phyloP scores from a whole-genome alignment of 768 basidiomycete species.

The Piloderma croceum region DNA sequence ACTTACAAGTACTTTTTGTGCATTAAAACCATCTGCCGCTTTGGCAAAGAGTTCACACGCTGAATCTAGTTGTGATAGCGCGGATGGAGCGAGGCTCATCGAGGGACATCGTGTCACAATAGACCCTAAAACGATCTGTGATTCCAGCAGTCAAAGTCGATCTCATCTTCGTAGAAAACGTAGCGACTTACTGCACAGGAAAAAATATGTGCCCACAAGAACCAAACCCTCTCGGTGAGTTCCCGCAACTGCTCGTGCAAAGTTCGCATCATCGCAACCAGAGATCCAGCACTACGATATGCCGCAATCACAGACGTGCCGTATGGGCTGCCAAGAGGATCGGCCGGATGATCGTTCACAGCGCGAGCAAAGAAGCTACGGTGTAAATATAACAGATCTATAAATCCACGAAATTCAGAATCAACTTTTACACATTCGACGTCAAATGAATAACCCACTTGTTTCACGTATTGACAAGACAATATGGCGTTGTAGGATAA shows the following conservation, averaged over 20 bases:
- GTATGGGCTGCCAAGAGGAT: slow-evolving; percentile 67
- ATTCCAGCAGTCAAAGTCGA: slow-evolving; percentile 9
- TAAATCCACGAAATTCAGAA: too few species aligned
- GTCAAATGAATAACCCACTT: too few species aligned
- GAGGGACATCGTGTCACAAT: slow-evolving; percentile 76
- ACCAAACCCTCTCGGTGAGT: slow-evolving; percentile 61
- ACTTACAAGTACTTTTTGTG: slow-evolving; percentile 58
- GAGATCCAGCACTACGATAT: slow-evolving; percentile 66
- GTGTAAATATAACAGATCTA: slow-evolving; percentile 67
- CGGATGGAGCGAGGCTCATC: slow-evolving; percentile 72
- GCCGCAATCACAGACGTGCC: slow-evolving; percentile 71
- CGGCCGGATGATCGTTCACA: slow-evolving; percentile 67
- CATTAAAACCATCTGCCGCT: slow-evolving; percentile 59
- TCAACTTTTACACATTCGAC: too few species aligned
- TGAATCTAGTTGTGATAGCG: slow-evolving; percentile 66
- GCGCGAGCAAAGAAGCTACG: slow-evolving; percentile 71
- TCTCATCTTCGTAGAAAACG: slow-evolving; percentile 6
- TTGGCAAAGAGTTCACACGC: slow-evolving; percentile 72
- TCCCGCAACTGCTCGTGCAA: slow-evolving; percentile 60
- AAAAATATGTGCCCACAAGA: slow-evolving; percentile 42
- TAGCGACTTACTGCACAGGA: slow-evolving; percentile 54
- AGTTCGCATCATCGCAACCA: slow-evolving; percentile 66
- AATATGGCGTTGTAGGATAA: slow-evolving; percentile 61
- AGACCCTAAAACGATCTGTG: slow-evolving; percentile 63
- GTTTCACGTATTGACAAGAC: slow-evolving; percentile 64